phyloP scores from a whole-genome alignment of 768 basidiomycete genomes.

The Boletus bicolor region DNA sequence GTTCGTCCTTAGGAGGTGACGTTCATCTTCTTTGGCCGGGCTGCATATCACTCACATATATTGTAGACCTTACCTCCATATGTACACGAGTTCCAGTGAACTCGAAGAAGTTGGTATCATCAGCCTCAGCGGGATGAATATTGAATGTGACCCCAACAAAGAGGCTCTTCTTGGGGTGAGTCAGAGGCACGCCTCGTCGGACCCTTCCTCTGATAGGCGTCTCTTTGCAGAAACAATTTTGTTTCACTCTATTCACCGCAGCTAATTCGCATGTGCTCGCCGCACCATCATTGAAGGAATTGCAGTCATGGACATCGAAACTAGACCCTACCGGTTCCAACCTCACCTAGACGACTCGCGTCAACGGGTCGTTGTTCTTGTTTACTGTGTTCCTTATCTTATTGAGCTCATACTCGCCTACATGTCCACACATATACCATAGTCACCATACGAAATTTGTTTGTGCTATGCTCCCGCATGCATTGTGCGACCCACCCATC shows the following conservation, averaged over 20 bases:
- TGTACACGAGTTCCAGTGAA: conserved; percentile 84
- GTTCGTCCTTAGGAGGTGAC: conserved; percentile 83
- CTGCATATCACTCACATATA: conserved; percentile 2
- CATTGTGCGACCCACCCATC: not conserved
- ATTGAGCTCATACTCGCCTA: conserved; percentile 19
- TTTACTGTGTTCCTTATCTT: conserved; percentile 14
- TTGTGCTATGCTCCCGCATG: conserved; percentile 5
- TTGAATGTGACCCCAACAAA: conserved; percentile 84
- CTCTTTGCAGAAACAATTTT: conserved; percentile 64
- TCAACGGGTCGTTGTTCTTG: not conserved
- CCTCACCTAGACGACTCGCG: conserved; percentile 33
- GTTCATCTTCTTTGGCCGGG: not conserved
- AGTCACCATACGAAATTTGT: conserved; percentile 15
- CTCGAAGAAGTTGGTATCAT: conserved; percentile 80
- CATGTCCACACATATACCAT: conserved; percentile 29
- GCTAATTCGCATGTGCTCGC: conserved; percentile 90
- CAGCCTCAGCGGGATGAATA: conserved; percentile 78
- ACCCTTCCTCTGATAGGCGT: conserved; percentile 1
- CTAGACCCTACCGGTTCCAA: conserved; percentile 76
- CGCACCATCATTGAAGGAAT: conserved; percentile 77
- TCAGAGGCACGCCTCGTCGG: not conserved
- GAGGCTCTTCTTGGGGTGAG: conserved; percentile 83
- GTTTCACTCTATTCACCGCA: conserved; percentile 88
- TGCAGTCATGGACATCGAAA: conserved; percentile 80
- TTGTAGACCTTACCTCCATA: conserved; percentile 80